Evolutionary conservation across 139 green algal genomes (phyloP).

Genomic region (Limnomonas spitsbergensis): DNA sequence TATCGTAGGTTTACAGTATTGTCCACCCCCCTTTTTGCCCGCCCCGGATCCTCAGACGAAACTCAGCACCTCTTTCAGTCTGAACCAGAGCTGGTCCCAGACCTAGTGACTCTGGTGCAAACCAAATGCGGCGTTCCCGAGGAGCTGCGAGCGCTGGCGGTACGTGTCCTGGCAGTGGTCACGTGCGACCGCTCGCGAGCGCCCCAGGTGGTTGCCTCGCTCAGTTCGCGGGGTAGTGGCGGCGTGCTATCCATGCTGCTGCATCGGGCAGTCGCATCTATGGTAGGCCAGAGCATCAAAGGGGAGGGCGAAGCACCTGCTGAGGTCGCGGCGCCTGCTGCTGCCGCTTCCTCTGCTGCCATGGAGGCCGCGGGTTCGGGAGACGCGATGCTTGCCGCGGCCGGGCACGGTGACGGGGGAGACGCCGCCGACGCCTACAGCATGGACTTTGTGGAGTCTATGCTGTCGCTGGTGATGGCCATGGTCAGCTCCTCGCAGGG

Average conservation of each 20-base stretch:
- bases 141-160: constrained; percentile 65
- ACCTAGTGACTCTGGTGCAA: constrained; percentile 72
- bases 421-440: constrained; percentile 12
- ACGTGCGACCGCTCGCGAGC: constrained; percentile 72
- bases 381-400: neutral
- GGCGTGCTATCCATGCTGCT: constrained; percentile 78
- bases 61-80: constrained; percentile 33
- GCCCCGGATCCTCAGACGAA: neutral
- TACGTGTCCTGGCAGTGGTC: constrained; percentile 70
- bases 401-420: neutral
- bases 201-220: constrained; percentile 56
- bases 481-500: constrained; percentile 68
- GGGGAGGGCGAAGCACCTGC: neutral
- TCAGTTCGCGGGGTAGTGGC: constrained; percentile 66
- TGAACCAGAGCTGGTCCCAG: constrained; percentile 73
- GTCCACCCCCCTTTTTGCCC: too few species aligned
- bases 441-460: constrained; percentile 74
- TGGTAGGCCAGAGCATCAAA: neutral
- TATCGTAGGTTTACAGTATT: too few species aligned
- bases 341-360: too few species aligned
- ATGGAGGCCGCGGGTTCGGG: too few species aligned
- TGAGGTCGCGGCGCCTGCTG: neutral
- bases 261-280: constrained; percentile 41
- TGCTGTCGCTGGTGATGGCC: constrained; percentile 73
- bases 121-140: constrained; percentile 56